Conservation (phyloP, 2,329 filamentous ascomycete genomes). For the Leptodontidium sp. region DNA sequence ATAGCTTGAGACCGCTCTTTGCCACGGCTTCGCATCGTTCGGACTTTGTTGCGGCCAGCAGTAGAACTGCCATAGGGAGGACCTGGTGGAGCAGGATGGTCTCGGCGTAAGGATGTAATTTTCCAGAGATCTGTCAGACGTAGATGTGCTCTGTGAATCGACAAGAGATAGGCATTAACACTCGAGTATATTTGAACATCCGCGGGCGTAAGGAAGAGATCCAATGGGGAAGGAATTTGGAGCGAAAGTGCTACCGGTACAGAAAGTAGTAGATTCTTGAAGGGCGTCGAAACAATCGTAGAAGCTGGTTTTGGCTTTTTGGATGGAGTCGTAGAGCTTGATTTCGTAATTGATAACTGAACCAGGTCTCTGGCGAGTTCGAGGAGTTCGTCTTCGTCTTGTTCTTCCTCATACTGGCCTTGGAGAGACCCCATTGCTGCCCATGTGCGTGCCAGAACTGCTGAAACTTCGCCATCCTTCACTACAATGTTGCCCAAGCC, state of each 20-base stretch:
- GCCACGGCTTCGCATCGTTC: constrained; percentile 69
- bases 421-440: constrained; percentile 79
- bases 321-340: constrained; percentile 49
- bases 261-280: constrained; percentile 84
- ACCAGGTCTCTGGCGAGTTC: constrained; percentile 84
- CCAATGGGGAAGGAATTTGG: constrained; percentile 79
- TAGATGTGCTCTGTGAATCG: constrained; percentile 85
- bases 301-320: constrained; percentile 36
- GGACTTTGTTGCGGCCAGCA: constrained; percentile 66
- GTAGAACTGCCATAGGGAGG: constrained; percentile 69
- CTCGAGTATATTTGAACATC: constrained; percentile 83
- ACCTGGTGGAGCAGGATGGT: constrained; percentile 75
- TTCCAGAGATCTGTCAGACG: constrained; percentile 89
- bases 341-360: constrained; percentile 68
- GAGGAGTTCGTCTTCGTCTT: constrained; percentile 75
- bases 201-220: constrained; percentile 81
- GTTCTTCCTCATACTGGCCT: constrained; percentile 76
- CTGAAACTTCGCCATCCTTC: constrained; percentile 86
- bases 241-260: constrained; percentile 75
- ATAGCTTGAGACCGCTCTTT: constrained; percentile 70
- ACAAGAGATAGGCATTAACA: constrained; percentile 88
- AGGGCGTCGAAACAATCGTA: constrained; percentile 58
- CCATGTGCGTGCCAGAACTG: constrained; percentile 81
- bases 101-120: constrained; percentile 77
- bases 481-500: constrained; percentile 70